Conservation (phyloP, 306 rosid species). For the Fagus sylvatica region DNA sequence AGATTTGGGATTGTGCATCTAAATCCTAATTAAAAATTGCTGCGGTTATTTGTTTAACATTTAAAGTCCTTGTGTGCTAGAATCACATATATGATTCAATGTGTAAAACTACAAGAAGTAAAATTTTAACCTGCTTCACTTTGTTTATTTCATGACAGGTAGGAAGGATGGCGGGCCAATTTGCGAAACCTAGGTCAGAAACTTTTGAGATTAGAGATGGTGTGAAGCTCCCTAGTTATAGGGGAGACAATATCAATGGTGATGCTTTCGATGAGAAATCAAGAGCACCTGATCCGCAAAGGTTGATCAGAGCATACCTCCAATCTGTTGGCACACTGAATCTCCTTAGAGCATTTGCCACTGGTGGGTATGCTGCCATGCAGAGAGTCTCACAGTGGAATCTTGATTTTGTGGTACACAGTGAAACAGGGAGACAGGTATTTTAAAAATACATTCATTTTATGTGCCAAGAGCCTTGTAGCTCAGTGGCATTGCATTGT, state of each 20-base stretch:
- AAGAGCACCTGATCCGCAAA: conserved; percentile 40
- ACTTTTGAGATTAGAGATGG: conserved; percentile 42
- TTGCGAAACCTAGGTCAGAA: conserved; percentile 45
- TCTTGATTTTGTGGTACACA: conserved; percentile 39
- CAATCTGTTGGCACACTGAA: conserved; percentile 47
- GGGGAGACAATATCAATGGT: conserved; percentile 44
- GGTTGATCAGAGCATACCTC: conserved; percentile 47
- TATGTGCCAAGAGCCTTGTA: background rate
- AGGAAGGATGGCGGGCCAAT: conserved; percentile 52
- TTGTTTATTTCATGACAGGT: conserved; percentile 22
- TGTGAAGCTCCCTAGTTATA: conserved; percentile 40
- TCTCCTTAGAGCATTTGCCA: conserved; percentile 48
- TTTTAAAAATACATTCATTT: background rate
- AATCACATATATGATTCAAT: background rate
- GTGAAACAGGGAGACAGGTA: conserved; percentile 48
- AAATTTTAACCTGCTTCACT: background rate
- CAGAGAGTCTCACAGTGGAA: conserved; percentile 48
- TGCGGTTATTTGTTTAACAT: background rate
- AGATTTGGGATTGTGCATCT: background rate
- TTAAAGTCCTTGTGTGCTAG: background rate
- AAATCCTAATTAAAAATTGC: background rate
- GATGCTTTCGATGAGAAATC: conserved; percentile 42
- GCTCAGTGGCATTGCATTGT: no score
- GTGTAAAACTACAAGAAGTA: background rate
- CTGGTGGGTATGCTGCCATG: conserved; percentile 52